Percentiles rank a stretch among this genome's conserved stretches.
Conservation (phyloP, 345 rosid species). For the Gossypium anomalum region DNA sequence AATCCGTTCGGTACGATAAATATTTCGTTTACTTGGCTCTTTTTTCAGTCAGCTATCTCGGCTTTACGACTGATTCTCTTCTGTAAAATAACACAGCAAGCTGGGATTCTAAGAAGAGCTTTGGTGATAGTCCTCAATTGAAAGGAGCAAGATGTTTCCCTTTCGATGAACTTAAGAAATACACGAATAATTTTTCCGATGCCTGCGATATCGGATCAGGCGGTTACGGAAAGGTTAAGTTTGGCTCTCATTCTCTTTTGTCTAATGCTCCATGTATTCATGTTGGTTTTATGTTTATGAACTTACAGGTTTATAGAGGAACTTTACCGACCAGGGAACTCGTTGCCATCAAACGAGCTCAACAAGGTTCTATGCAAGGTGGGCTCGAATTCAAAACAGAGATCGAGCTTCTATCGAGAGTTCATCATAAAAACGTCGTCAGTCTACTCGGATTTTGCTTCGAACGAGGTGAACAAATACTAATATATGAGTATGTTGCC, state of each 20-base stretch:
- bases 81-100: conserved; percentile 38
- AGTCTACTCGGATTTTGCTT: conserved; percentile 68
- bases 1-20: conserved; percentile 63
- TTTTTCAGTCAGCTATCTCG: not conserved
- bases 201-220: conserved; percentile 70
- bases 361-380: conserved; percentile 77
- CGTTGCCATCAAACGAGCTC: conserved; percentile 75
- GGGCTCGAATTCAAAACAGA: conserved; percentile 75
- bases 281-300: not conserved
- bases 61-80: not conserved
- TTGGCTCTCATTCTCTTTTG: not conserved
- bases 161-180: conserved; percentile 67
- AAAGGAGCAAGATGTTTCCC: conserved; percentile 78
- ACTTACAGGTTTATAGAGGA: conserved; percentile 69
- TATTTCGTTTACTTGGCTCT: not conserved
- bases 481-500: conserved; percentile 65
- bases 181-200: conserved; percentile 66
- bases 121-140: conserved; percentile 57
- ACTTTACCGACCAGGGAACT: conserved; percentile 47
- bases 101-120: conserved; percentile 58
- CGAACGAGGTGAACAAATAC: conserved; percentile 64
- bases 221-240: conserved; percentile 79
- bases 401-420: conserved; percentile 82
- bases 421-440: conserved; percentile 77
- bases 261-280: not conserved